Base-by-base conservation (phyloP, 495 filamentous ascomycete species). In the Articulospora tetracladia region DNA sequence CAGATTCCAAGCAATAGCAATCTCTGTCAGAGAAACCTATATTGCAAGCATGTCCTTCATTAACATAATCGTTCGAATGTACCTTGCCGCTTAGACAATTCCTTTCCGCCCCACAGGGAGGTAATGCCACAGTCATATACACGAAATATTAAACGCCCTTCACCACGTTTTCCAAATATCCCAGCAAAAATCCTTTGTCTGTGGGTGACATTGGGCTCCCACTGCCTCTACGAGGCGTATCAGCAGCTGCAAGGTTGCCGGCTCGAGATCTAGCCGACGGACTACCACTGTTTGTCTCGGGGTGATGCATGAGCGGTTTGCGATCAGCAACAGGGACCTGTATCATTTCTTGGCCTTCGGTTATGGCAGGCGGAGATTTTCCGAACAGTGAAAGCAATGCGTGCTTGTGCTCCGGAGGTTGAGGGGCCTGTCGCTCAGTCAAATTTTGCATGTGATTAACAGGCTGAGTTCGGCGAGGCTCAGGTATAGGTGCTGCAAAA, bases 171-270 rank as follows among this genome's bases (percentile, higher is more conserved):
- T 84, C 80, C 68, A 96, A 71, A 72, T 91, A 95, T 10, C 84
- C 87, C 52, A 94, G 73, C 65, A 95, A 74, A 64, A 95, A 95
- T n/a, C 80, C 82, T 66, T 87, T 86, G 64, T 95, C 84, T 10
- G 79, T 84, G 1, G 85, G 81, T 2, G 84, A 87, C n/a, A 86
- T 81, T 23, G 86, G 75, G 34, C 76, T 74, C 47, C 76, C 74
- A 34, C 73, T 77, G 17, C 76, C 77, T 34, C 74, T 73, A 25
- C 79, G 70, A 27, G 79, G 75, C 22, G 66, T 65, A 15, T 69
- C 62, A 47, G 57, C 72, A 52, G 64, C 66, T 34, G 58, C 67
- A 47, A 61, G 52, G 53, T 65, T 63, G 46, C 61, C 52, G 11
- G 68, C 47, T 36, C 72, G 44, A 30, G 67, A 59, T 60, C 66